phyloP scores from a whole-genome alignment of 2,329 filamentous ascomycete genomes.

The Ustulina deusta region DNA sequence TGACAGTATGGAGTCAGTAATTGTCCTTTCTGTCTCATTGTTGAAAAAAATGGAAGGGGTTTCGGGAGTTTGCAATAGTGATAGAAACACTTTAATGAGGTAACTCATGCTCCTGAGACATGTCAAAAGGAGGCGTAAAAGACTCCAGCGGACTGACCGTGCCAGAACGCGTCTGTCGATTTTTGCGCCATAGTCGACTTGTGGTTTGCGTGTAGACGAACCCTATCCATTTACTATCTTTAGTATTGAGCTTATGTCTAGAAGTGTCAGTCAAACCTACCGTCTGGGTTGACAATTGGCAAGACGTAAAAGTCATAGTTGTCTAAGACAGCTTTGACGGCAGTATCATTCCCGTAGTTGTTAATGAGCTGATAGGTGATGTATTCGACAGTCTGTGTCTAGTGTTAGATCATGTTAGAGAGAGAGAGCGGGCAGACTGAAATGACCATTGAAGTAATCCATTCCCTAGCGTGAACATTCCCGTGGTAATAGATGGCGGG shows the following conservation, averaged over 20 bases:
- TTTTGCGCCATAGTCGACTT: constrained; percentile 66
- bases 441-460: constrained; percentile 49
- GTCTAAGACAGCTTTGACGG: constrained; percentile 61
- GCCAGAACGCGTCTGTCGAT: constrained; percentile 57
- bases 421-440: not conserved
- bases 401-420: constrained; percentile 26
- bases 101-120: no score
- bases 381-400: constrained; percentile 58
- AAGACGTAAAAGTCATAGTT: constrained; percentile 71
- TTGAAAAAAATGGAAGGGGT: no score
- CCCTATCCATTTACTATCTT: constrained; percentile 49
- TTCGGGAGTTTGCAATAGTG: no score
- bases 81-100: no score
- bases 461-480: constrained; percentile 53
- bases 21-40: constrained; percentile 4
- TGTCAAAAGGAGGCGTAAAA: no score
- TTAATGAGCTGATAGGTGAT: constrained; percentile 61
- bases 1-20: constrained; percentile 4
- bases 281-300: constrained; percentile 66
- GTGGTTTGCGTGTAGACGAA: constrained; percentile 65
- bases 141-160: constrained; percentile 33
- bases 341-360: constrained; percentile 57
- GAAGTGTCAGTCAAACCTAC: constrained; percentile 45
- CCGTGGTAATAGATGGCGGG: constrained; percentile 63
- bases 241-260: constrained; percentile 7